A percentile compares a stretch with the other conserved stretches of the same genome.
Evolutionary conservation across 305 asterid genomes (phyloP).

Genomic region (Galium porrigens): DNA sequence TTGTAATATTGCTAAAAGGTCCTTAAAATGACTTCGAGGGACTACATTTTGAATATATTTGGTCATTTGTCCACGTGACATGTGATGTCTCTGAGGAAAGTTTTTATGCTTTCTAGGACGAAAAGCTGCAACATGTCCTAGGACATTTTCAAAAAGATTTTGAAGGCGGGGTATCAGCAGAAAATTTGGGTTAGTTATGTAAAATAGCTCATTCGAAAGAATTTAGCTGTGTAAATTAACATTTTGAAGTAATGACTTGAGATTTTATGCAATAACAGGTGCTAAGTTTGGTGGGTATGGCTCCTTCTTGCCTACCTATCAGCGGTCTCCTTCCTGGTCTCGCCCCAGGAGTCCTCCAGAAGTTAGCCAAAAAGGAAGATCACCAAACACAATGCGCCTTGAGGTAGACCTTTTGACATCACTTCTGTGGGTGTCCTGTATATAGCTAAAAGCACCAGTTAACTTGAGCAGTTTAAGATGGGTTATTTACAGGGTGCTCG

Average conservation of each 20-base stretch:
- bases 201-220: slow-evolving; percentile 11
- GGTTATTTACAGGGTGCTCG: slow-evolving; percentile 46
- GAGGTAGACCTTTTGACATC: slow-evolving; percentile 41
- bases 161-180: slow-evolving; percentile 95
- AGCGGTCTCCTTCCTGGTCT: slow-evolving; percentile 65
- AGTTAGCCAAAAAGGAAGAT: slow-evolving; percentile 31
- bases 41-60: neutral
- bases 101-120: slow-evolving; percentile 46
- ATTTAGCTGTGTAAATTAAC: neutral
- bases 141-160: slow-evolving; percentile 97
- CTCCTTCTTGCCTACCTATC: slow-evolving; percentile 82
- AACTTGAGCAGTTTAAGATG: slow-evolving; percentile 23
- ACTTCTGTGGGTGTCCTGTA: slow-evolving; percentile 5
- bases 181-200: slow-evolving; percentile 75
- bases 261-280: slow-evolving; percentile 40
- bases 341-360: slow-evolving; percentile 46
- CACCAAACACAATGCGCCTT: slow-evolving; percentile 37
- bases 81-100: slow-evolving; percentile 15
- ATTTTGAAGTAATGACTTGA: slow-evolving; percentile 20
- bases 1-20: neutral
- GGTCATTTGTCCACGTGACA: neutral
- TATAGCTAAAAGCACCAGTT: slow-evolving; percentile 14
- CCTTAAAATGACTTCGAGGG: neutral
- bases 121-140: slow-evolving; percentile 68
- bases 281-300: slow-evolving; percentile 93